A percentile compares a stretch with the other conserved stretches of the same genome.
Conservation (phyloP, 2,329 filamentous ascomycete genomes). For the Pestalotiopsis sp. region DNA sequence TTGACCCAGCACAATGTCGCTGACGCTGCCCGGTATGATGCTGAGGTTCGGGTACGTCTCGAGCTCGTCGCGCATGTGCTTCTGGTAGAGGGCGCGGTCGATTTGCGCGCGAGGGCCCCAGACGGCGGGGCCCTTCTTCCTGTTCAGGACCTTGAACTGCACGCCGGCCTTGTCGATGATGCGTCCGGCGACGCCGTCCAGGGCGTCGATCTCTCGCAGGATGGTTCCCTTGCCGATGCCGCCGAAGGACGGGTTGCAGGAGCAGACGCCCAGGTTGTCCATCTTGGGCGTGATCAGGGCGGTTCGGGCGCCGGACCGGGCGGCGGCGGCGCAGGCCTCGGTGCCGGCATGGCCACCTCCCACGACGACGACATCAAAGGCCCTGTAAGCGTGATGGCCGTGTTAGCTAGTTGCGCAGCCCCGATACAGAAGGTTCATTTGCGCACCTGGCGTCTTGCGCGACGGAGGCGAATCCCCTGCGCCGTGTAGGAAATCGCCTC, state of each 20-base stretch:
- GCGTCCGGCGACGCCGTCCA: constrained; percentile 86
- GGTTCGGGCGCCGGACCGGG: constrained; percentile 84
- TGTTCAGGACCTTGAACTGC: constrained; percentile 90
- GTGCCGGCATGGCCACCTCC: constrained; percentile 95
- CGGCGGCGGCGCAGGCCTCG: constrained; percentile 90
- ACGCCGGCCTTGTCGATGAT: constrained; percentile 93
- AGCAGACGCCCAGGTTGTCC: constrained; percentile 91
- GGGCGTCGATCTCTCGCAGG: constrained; percentile 89
- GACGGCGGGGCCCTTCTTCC: constrained; percentile 88
- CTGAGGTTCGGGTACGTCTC: constrained; percentile 75
- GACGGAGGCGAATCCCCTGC: constrained; percentile 33
- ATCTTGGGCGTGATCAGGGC: constrained; percentile 86
- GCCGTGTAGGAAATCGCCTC: constrained; percentile 17
- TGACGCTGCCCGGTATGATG: constrained; percentile 84
- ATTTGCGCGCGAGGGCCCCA: constrained; percentile 98
- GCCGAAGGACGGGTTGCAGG: constrained; percentile 95
- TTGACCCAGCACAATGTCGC: constrained; percentile 80
- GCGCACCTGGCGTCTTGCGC: constrained; percentile 33
- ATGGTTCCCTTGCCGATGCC: constrained; percentile 99
- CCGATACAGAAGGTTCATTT: neutral
- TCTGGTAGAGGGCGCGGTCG: constrained; percentile 85
- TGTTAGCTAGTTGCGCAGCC: neutral
- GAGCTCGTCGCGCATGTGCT: constrained; percentile 88
- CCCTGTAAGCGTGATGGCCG: constrained; percentile 42
- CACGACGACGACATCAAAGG: constrained; percentile 92